Base-by-base conservation (phyloP, 345 rosid genomes). In the Pugionium cornutum region DNA sequence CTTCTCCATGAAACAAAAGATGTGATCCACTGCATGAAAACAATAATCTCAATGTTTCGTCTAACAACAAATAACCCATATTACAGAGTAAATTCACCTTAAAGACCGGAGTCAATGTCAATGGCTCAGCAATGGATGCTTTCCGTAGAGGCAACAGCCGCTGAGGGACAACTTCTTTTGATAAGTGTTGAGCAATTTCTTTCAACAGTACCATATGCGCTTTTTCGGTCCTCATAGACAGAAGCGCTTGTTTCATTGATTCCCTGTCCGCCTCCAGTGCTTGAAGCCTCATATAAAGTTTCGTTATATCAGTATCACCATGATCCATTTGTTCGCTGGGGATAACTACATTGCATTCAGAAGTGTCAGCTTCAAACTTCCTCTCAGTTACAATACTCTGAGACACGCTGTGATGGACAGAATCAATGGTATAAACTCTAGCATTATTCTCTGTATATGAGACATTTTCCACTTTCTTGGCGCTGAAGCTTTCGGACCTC, bases 221-320 rank as follows among this genome's bases (percentile, higher is more conserved):
- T 76, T 89, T 91, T 50, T 91, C 96, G 1, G 95, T 91, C 25
- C 97, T 85, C 96, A 89, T 91, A 33, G 99, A 91, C 56, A 91
- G 48, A 68, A 95, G 65, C 64, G 95, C 86, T 53, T 89, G 95
- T 73, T 88, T 85, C 99, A 95, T 87, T 7, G 96, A 95, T 81
- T 95, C 99, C 74, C 97, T 86, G 73, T 95, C 95, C 9, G 94
- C 97, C 84, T 95, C 97, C 37, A 95, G 87, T 6, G 95, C 85
- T 61, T 95, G 99, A 79, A 95, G 91, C 81, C 99, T 85, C 80
- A 59, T 76, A 75, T 84, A 85, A 11, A 95, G 91, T 62, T 87
- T 95, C 70, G 84, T 79, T 61, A 95, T 68, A 71, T 91, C 96
- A 29, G 92, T 91, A 87, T 89, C 91, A 55, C 59, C 75, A 60